A percentile compares a stretch with the other conserved stretches of the same genome.
These are phyloP conservation scores for Avena sativa DNA, from an alignment of 176 grass and related monocot genomes.

Conservation along the genomic window DNA sequence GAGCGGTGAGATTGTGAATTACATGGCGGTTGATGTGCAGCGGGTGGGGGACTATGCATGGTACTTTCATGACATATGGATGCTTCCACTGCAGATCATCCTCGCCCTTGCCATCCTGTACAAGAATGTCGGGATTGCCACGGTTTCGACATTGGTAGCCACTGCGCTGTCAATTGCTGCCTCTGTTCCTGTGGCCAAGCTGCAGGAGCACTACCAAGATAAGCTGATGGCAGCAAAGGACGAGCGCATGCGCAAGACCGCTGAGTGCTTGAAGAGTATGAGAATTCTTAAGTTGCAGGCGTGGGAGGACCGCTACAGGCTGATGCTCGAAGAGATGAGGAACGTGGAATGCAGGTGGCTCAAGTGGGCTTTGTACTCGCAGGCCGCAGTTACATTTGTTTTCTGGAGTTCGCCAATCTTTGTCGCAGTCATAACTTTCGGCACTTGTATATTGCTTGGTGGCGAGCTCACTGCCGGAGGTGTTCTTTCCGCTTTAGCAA, in stretches of 20 bases:
- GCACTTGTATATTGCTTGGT: conserved; percentile 89
- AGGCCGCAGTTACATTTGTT: conserved; percentile 92
- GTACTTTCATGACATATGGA: conserved; percentile 99
- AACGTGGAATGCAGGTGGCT: conserved; percentile 91
- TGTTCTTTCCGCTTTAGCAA: conserved; percentile 94
- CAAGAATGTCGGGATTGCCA: conserved; percentile 80
- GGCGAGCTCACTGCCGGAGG: conserved; percentile 87
- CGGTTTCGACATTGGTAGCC: conserved; percentile 70
- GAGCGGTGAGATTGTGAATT: conserved; percentile 98
- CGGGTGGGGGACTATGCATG: conserved; percentile 95
- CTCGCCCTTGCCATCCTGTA: conserved; percentile 94
- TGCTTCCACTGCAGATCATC: conserved; percentile 95
- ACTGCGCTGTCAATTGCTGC: conserved; percentile 80
- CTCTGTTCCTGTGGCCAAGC: conserved; percentile 83
- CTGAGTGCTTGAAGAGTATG: conserved; percentile 93
- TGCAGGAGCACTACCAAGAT: conserved; percentile 97
- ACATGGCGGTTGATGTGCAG: conserved; percentile 99
- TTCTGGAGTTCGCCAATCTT: conserved; percentile 99
- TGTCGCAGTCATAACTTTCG: conserved; percentile 86
- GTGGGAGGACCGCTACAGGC: conserved; percentile 87
- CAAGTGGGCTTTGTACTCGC: conserved; percentile 77
- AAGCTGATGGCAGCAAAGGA: conserved; percentile 96
- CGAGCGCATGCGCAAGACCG: conserved; percentile 95
- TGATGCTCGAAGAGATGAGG: conserved; percentile 89
- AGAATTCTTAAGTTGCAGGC: conserved; percentile 92